phyloP scores from a whole-genome alignment of 2,329 filamentous ascomycete genomes.

The Botryotinia calthae region DNA sequence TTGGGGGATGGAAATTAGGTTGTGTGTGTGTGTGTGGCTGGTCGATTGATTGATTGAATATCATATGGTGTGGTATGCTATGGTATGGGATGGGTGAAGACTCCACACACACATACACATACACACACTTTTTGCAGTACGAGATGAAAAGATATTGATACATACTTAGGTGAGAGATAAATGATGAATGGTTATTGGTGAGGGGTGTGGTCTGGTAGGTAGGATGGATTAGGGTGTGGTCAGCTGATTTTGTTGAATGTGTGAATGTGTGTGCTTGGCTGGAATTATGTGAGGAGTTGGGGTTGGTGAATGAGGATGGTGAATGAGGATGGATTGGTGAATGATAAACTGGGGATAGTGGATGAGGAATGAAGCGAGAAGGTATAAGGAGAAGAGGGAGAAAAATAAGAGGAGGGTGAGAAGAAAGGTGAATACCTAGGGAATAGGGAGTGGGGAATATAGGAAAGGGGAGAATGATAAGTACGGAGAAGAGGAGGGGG shows the following conservation, averaged over 20 bases:
- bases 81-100: not conserved
- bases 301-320: not conserved
- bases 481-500: too few relatives aligned
- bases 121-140: not conserved
- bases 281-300: not conserved
- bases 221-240: not conserved
- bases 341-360: too few relatives aligned
- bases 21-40: not conserved
- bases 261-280: not conserved
- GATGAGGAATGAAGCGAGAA: too few relatives aligned
- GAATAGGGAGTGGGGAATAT: too few relatives aligned
- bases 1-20: not conserved
- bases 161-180: not conserved
- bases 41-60: not conserved
- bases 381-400: too few relatives aligned
- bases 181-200: not conserved
- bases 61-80: too few relatives aligned
- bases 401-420: too few relatives aligned
- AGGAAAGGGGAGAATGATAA: not conserved
- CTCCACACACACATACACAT: not conserved
- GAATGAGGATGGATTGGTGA: too few relatives aligned
- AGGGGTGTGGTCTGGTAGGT: not conserved
- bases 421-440: too few relatives aligned
- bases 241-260: not conserved
- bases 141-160: not conserved